Conservation (phyloP, 129 eudicot genomes). For the Ambrosia trifida region DNA sequence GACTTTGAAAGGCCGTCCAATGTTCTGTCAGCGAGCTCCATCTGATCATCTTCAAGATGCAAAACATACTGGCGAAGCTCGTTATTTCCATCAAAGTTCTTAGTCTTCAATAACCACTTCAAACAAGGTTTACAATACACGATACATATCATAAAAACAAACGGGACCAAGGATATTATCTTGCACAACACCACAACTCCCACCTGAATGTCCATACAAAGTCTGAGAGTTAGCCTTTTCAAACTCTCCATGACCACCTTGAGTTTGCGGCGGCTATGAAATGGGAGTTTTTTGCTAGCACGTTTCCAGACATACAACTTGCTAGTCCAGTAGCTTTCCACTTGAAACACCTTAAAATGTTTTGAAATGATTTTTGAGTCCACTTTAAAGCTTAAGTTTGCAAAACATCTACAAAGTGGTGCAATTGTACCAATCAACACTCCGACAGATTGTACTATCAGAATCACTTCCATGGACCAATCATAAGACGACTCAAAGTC, state of each 20-base stretch:
- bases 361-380: background rate
- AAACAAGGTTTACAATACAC: background rate
- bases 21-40: constrained; percentile 14
- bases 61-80: background rate
- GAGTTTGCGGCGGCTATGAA: background rate
- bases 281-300: background rate
- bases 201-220: background rate
- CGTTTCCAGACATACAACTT: background rate
- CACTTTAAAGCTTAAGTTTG: constrained; percentile 5
- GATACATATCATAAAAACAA: background rate
- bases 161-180: constrained; percentile 1
- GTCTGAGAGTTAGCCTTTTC: background rate
- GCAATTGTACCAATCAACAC: constrained; percentile 6
- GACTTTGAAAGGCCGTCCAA: constrained; percentile 5
- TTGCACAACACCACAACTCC: constrained; percentile 13
- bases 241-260: background rate
- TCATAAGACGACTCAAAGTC: background rate
- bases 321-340: constrained; percentile 7
- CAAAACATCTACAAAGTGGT: constrained; percentile 16
- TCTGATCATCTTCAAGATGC: constrained; percentile 7
- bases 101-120: background rate
- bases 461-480: constrained; percentile 6
- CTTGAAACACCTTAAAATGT: background rate
- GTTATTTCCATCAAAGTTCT: background rate
- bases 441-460: background rate